These are phyloP conservation scores for Ceratocystis eucalypticola DNA, from an alignment of 2,329 filamentous ascomycete genomes.

Conservation along the genomic window DNA sequence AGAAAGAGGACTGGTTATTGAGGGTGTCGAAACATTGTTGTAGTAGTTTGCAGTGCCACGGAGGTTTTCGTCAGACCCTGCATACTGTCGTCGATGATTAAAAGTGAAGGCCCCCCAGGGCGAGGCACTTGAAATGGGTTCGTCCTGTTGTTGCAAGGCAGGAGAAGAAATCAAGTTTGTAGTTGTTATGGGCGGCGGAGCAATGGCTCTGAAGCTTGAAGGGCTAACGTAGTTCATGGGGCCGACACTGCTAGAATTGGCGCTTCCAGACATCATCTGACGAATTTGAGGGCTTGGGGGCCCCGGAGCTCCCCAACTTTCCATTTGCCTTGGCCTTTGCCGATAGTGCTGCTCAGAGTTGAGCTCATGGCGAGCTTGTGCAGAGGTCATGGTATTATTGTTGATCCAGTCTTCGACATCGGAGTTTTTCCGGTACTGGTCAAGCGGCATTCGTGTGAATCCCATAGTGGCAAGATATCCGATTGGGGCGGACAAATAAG, in stretches of 20 bases:
- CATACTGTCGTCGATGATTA: slow-evolving; percentile 4
- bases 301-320: slow-evolving; percentile 10
- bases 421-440: slow-evolving; percentile 9
- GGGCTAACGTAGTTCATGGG: not conserved
- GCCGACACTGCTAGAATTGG: not conserved
- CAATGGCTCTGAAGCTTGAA: not conserved
- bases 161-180: not conserved
- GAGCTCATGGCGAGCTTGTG: slow-evolving; percentile 11
- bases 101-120: slow-evolving; percentile 15
- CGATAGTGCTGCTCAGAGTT: slow-evolving; percentile 12
- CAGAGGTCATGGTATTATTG: not conserved
- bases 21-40: not conserved
- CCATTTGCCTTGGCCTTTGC: slow-evolving; percentile 12
- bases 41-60: not conserved
- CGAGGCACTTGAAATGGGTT: not conserved
- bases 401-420: slow-evolving; percentile 1
- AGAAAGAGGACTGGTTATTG: not conserved
- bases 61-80: not conserved
- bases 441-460: slow-evolving; percentile 9
- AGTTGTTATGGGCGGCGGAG: not conserved
- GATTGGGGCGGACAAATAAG: not conserved
- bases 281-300: slow-evolving; percentile 5
- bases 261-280: not conserved
- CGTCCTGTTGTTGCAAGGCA: not conserved
- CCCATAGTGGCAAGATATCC: not conserved